Percentiles rank a stretch among this genome's conserved stretches.
These are phyloP conservation scores for Rhizoclosmatium sp. DNA, from an alignment of 192 early-diverging fungal genomes.

Conservation along the genomic window DNA sequence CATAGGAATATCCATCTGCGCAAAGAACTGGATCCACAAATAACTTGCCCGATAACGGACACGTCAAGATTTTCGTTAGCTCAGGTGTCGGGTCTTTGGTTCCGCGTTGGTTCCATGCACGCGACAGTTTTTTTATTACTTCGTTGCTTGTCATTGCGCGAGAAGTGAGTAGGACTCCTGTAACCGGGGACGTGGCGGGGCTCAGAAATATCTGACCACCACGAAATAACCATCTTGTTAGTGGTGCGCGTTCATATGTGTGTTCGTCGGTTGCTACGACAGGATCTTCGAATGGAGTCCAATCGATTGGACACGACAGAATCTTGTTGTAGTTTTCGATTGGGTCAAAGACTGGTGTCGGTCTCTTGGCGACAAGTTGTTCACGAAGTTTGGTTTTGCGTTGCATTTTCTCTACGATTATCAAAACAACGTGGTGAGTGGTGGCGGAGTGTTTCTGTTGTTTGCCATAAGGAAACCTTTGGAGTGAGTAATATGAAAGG, in stretches of 20 bases:
- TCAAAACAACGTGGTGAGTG: too few species aligned
- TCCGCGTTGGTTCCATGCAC: not conserved
- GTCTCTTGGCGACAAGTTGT: not conserved
- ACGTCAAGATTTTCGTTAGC: not conserved
- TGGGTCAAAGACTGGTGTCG: not conserved
- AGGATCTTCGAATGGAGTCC: slow-evolving; percentile 1
- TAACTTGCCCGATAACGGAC: not conserved
- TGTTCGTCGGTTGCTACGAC: not conserved
- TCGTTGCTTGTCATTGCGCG: not conserved
- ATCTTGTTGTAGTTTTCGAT: not conserved
- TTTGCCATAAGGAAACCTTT: too few species aligned
- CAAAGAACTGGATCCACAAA: not conserved
- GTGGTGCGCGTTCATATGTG: slow-evolving; percentile 6
- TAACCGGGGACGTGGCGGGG: not conserved
- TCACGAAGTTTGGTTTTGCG: too few species aligned
- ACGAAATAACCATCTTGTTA: not conserved
- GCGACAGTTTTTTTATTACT: not conserved
- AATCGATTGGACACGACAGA: not conserved
- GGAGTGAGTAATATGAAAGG: not conserved
- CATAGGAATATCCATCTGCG: slow-evolving; percentile 3
- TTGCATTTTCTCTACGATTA: too few species aligned
- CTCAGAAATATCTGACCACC: too few species aligned
- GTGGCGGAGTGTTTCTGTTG: too few species aligned
- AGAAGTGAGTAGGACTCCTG: not conserved
- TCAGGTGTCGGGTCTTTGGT: not conserved